Percentiles rank a stretch among this genome's conserved stretches.
These are phyloP conservation scores for Grifola frondosa DNA, from an alignment of 1,284 basidiomycete genomes.

Conservation along the genomic window DNA sequence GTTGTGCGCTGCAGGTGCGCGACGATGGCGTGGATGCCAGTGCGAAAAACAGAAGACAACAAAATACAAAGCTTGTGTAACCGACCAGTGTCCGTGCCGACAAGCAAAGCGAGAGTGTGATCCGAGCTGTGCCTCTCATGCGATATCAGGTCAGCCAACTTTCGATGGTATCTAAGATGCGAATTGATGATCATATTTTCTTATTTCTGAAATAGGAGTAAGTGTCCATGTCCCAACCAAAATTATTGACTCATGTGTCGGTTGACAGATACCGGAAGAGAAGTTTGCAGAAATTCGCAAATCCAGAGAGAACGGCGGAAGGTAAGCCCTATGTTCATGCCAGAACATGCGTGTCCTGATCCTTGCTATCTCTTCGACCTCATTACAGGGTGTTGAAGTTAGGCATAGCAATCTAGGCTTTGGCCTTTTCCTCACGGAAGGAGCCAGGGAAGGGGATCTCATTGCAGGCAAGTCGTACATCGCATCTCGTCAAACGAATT, in stretches of 20 bases:
- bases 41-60: conserved; percentile 29
- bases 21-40: conserved; percentile 45
- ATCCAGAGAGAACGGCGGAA: conserved; percentile 44
- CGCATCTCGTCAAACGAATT: background rate
- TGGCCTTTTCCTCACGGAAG: conserved; percentile 51
- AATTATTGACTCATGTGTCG: background rate
- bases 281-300: conserved; percentile 40
- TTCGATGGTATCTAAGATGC: background rate
- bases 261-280: conserved; percentile 21
- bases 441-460: conserved; percentile 39
- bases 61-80: conserved; percentile 24
- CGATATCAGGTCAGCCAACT: conserved; percentile 8
- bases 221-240: too few species aligned
- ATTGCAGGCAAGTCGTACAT: conserved; percentile 42
- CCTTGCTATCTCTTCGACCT: too few species aligned
- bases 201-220: background rate
- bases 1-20: conserved; percentile 30
- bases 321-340: conserved; percentile 24
- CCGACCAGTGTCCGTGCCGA: conserved; percentile 45
- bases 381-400: conserved; percentile 31
- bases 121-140: conserved; percentile 43
- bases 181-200: background rate
- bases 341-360: too few species aligned
- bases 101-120: conserved; percentile 47
- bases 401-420: conserved; percentile 43